Percentiles rank a stretch among this genome's conserved stretches.
These are phyloP conservation scores for Corylus heterophylla DNA, from an alignment of 306 rosid genomes.

Conservation along the genomic window DNA sequence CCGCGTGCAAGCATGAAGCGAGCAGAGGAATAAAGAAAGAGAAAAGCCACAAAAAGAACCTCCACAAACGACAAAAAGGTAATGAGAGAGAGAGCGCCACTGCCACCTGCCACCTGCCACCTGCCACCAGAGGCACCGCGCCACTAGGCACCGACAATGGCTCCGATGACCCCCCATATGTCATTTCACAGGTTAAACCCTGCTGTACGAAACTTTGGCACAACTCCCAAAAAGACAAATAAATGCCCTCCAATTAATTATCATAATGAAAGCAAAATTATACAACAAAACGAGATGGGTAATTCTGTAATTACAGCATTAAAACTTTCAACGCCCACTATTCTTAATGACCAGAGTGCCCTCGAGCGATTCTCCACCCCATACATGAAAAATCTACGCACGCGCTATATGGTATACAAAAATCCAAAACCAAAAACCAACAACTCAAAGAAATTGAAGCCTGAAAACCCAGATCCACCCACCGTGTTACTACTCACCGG, in stretches of 20 bases:
- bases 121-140: not conserved
- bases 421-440: not conserved
- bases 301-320: not conserved
- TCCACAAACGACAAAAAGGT: conserved; percentile 10
- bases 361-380: not conserved
- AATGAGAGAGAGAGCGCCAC: not conserved
- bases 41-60: not conserved
- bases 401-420: not conserved
- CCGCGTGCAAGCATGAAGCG: conserved; percentile 13
- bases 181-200: no score
- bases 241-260: not conserved
- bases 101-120: not conserved
- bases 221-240: not conserved
- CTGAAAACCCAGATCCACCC: conserved; percentile 29
- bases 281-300: not conserved
- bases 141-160: conserved; percentile 17
- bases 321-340: not conserved
- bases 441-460: not conserved
- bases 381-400: conserved; percentile 1
- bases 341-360: not conserved
- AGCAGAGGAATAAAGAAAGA: not conserved
- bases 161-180: not conserved
- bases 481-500: conserved; percentile 53
- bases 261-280: not conserved
- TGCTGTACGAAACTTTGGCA: no score